phyloP scores from a whole-genome alignment of 306 rosid genomes.

The Malus sylvestris region DNA sequence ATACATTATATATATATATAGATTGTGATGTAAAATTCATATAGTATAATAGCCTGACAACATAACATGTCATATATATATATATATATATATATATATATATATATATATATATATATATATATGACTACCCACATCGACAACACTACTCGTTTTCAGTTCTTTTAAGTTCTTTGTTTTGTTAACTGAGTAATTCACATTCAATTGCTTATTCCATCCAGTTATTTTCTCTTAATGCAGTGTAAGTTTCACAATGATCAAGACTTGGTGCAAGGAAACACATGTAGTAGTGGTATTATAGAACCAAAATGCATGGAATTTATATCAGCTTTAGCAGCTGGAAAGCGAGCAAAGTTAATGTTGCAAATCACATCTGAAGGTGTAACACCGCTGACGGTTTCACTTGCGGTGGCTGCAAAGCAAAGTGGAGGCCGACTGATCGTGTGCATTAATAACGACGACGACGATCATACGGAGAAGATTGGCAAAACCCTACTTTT shows the following conservation, averaged over 20 bases:
- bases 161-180: too few relatives aligned
- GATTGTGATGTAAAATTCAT: too few relatives aligned
- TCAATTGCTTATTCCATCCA: background rate
- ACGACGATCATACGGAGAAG: background rate
- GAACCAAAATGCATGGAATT: constrained; percentile 20
- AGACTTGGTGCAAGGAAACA: background rate
- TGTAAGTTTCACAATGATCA: background rate
- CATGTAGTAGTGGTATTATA: background rate
- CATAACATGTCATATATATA: too few relatives aligned
- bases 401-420: constrained; percentile 20
- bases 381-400: constrained; percentile 11
- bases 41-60: background rate
- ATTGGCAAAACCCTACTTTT: background rate
- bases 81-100: too few relatives aligned
- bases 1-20: background rate
- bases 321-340: constrained; percentile 22
- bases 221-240: background rate
- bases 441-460: background rate
- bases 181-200: background rate
- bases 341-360: constrained; percentile 14
- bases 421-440: constrained; percentile 21
- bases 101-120: too few relatives aligned
- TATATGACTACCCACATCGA: too few relatives aligned
- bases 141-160: too few relatives aligned
- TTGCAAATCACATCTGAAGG: constrained; percentile 9